Evolutionary conservation across 139 green algal species (phyloP).

Genomic region (Spirogloea muscicola): DNA sequence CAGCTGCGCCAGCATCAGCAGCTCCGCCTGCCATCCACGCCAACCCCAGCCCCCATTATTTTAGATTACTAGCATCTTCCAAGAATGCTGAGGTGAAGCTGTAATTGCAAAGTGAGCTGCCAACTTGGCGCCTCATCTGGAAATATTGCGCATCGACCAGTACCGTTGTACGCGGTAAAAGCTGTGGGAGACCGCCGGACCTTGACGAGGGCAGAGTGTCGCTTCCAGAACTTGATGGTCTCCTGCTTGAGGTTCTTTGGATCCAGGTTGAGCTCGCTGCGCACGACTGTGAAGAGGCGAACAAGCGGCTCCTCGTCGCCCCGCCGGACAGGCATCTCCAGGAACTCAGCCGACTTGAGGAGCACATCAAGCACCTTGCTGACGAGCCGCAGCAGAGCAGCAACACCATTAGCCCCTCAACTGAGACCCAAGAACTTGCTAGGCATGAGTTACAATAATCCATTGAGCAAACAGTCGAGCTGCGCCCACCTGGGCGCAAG

Average conservation of each 20-base stretch:
- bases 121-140: not conserved
- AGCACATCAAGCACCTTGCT: conserved; percentile 50
- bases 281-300: conserved; percentile 22
- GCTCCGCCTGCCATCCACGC: conserved; percentile 39
- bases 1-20: conserved; percentile 50
- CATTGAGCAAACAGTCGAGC: no score
- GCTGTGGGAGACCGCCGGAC: conserved; percentile 1
- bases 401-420: no score
- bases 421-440: no score
- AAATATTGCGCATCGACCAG: not conserved
- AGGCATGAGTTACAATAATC: no score
- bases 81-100: not conserved
- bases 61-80: not conserved
- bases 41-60: not conserved
- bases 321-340: conserved; percentile 45
- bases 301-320: conserved; percentile 43
- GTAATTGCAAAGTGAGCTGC: not conserved
- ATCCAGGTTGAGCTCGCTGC: conserved; percentile 35
- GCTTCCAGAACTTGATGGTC: conserved; percentile 43
- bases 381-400: no score
- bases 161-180: not conserved
- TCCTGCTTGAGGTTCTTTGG: conserved; percentile 52
- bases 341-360: conserved; percentile 44
- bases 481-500: conserved; percentile 42
- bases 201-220: conserved; percentile 39